phyloP scores from a whole-genome alignment of 805 yeast genomes.

The Metschnikowia bowlesiae region DNA sequence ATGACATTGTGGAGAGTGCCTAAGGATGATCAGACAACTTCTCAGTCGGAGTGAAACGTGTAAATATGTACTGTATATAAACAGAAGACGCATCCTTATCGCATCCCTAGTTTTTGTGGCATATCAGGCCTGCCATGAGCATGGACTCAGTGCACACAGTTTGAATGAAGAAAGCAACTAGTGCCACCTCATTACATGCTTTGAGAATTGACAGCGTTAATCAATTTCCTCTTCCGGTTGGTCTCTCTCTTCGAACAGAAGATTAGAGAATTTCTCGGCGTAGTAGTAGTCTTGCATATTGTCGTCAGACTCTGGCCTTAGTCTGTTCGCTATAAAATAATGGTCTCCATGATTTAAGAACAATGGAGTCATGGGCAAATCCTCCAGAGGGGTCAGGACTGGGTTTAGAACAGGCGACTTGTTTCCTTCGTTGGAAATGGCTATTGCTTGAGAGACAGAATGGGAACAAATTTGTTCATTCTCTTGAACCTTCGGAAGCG shows the following conservation, averaged over 20 bases:
- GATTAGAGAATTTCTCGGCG: constrained; percentile 2
- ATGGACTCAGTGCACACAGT: too few relatives aligned
- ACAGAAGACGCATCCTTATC: neutral
- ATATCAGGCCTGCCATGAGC: too few relatives aligned
- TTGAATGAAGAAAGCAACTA: too few relatives aligned
- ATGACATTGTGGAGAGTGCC: constrained; percentile 28
- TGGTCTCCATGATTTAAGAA: constrained; percentile 13
- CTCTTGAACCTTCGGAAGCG: constrained; percentile 3
- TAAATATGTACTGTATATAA: neutral
- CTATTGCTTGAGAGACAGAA: constrained; percentile 10
- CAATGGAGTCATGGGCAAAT: constrained; percentile 43
- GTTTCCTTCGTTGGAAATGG: constrained; percentile 9
- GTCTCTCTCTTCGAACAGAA: constrained; percentile 1
- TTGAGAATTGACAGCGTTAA: neutral
- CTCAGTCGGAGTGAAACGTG: neutral
- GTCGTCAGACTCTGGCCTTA: neutral
- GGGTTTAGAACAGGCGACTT: constrained; percentile 37
- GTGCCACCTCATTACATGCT: neutral
- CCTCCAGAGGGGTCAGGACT: constrained; percentile 40
- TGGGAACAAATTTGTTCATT: neutral
- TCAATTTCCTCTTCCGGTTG: neutral
- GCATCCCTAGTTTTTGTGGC: neutral
- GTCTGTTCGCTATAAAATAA: constrained; percentile 9
- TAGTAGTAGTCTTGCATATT: neutral
- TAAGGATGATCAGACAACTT: constrained; percentile 1